Evolutionary conservation across 768 basidiomycete species (phyloP).

Genomic region (Pleurotus giganteus): DNA sequence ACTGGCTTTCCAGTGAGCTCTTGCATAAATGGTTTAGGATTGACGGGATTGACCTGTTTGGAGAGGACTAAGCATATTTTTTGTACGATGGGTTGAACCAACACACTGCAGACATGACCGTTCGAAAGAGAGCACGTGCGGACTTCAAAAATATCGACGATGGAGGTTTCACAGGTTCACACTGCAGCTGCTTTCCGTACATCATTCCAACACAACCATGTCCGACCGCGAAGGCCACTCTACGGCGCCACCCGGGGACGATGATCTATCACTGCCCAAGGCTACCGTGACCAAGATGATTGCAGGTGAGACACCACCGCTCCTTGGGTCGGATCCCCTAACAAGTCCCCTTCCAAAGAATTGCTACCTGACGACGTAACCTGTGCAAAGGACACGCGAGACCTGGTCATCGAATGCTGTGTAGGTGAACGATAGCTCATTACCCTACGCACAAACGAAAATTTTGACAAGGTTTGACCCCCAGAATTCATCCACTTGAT

Average conservation of each 20-base stretch:
- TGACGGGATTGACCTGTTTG: conserved; percentile 81
- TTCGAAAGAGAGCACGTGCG: conserved; percentile 24
- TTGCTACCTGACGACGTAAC: conserved; percentile 83
- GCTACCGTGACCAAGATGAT: conserved; percentile 99
- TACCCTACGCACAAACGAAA: neutral
- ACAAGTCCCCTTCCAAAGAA: conserved; percentile 48
- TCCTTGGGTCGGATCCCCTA: conserved; percentile 8
- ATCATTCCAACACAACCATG: conserved; percentile 45
- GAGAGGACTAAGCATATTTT: conserved; percentile 13
- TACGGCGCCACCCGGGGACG: conserved; percentile 68
- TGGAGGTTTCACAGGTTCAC: conserved; percentile 29
- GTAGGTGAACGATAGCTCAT: conserved; percentile 77
- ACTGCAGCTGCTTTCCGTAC: neutral
- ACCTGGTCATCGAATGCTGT: conserved; percentile 97
- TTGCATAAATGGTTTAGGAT: conserved; percentile 98
- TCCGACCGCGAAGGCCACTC: conserved; percentile 86
- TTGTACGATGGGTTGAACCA: conserved; percentile 12
- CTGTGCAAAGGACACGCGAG: conserved; percentile 95
- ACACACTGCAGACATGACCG: conserved; percentile 69
- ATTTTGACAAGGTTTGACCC: conserved; percentile 10
- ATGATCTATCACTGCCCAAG: conserved; percentile 93
- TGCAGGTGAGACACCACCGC: conserved; percentile 53
- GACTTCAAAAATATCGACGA: neutral
- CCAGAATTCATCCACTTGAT: conserved; percentile 98
- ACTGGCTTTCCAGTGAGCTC: conserved; percentile 98